Percentiles rank a stretch among this genome's conserved stretches.
These are phyloP conservation scores for Lasiodiplodia citricola DNA, from an alignment of 2,329 filamentous ascomycete genomes.

Conservation along the genomic window DNA sequence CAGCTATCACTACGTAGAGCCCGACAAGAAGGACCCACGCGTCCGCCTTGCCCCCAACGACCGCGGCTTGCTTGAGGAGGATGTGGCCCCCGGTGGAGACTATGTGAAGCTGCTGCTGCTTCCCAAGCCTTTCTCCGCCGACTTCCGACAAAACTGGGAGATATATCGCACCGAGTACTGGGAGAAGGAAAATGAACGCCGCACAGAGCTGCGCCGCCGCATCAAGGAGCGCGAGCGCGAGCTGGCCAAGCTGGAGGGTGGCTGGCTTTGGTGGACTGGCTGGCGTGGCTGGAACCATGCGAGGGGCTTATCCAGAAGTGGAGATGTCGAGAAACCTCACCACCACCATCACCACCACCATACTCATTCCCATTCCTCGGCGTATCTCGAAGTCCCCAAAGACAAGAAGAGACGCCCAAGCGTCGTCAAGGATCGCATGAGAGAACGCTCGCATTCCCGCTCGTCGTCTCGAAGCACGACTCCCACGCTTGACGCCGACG, in stretches of 20 bases:
- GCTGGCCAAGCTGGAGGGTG: constrained; percentile 69
- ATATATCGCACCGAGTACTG: constrained; percentile 93
- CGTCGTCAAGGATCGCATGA: constrained; percentile 37
- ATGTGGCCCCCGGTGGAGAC: constrained; percentile 87
- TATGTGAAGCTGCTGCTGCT: constrained; percentile 88
- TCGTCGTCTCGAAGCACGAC: constrained; percentile 42
- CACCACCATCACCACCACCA: constrained; percentile 31
- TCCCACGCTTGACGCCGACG: constrained; percentile 40
- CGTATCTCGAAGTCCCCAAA: constrained; percentile 21
- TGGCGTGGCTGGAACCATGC: constrained; percentile 61
- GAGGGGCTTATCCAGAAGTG: constrained; percentile 35
- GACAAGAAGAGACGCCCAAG: constrained; percentile 40
- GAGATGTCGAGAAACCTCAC: constrained; percentile 41
- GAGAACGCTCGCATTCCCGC: constrained; percentile 36
- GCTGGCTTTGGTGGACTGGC: constrained; percentile 87
- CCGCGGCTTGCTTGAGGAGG: constrained; percentile 75
- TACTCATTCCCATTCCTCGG: constrained; percentile 15
- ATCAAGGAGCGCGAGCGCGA: constrained; percentile 72
- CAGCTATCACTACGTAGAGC: constrained; percentile 79
- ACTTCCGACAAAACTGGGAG: constrained; percentile 97
- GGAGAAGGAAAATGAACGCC: constrained; percentile 93
- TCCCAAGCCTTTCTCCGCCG: constrained; percentile 92
- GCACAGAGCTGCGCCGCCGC: constrained; percentile 72
- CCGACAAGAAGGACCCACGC: constrained; percentile 51
- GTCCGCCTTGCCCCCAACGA: constrained; percentile 45